Evolutionary conservation across 176 grass and related monocot species (phyloP).

Genomic region (Neostapfia colusana): DNA sequence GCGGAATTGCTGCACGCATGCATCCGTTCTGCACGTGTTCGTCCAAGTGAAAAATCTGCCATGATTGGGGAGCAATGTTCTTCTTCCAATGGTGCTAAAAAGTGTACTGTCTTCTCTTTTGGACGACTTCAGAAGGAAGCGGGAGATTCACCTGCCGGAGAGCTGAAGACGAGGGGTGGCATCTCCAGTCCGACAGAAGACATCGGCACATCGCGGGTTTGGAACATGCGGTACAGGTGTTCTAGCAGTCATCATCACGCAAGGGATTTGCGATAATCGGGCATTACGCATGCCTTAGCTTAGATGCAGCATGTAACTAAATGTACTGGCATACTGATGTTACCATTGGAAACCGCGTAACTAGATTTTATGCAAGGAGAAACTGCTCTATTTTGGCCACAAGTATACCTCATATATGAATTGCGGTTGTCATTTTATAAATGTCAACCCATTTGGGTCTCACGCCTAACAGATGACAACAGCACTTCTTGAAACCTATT

Average conservation of each 20-base stretch:
- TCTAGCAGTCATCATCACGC: not conserved
- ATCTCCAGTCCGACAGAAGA: constrained; percentile 90
- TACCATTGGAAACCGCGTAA: not conserved
- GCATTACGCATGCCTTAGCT: constrained; percentile 5
- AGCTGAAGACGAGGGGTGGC: constrained; percentile 77
- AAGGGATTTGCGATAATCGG: not conserved
- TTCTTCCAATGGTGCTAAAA: constrained; percentile 6
- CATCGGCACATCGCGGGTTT: constrained; percentile 69
- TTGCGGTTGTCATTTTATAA: no score
- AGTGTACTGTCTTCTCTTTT: not conserved
- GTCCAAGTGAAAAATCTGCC: not conserved
- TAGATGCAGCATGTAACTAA: constrained; percentile 37
- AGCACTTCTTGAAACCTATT: no score
- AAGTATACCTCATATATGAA: no score
- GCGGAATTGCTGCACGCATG: not conserved
- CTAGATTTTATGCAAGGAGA: not conserved
- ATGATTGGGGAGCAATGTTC: not conserved
- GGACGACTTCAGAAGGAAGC: constrained; percentile 91
- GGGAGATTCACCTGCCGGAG: constrained; percentile 84
- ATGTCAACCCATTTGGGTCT: no score
- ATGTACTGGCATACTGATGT: constrained; percentile 8
- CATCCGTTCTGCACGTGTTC: constrained; percentile 14
- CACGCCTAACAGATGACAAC: no score
- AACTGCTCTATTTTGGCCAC: constrained; percentile 24
- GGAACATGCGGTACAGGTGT: constrained; percentile 97